A percentile compares a stretch with the other conserved stretches of the same genome.
Conservation (phyloP, 148 eudicot genomes). For the Vaccinium corymbosum region DNA sequence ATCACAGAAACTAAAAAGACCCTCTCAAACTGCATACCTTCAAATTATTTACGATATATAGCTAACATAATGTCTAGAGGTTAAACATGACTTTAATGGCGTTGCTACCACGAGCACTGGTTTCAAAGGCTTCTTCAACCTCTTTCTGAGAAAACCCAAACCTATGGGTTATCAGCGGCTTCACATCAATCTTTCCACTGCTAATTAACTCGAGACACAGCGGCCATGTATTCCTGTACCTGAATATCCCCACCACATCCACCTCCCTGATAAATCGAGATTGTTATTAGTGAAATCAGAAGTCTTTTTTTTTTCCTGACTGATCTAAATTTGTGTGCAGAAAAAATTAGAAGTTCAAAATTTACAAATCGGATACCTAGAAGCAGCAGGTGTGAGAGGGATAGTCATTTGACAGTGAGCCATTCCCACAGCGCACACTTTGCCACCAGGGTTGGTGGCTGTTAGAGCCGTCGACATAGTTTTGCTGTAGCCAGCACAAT, state of each 20-base stretch:
- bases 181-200: conserved; percentile 83
- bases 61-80: conserved; percentile 25
- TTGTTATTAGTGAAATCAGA: no score
- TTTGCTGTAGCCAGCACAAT: conserved; percentile 83
- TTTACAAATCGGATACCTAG: conserved; percentile 41
- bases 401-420: conserved; percentile 76
- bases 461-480: conserved; percentile 79
- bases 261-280: conserved; percentile 50
- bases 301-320: neutral
- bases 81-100: conserved; percentile 93
- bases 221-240: conserved; percentile 93
- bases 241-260: conserved; percentile 70
- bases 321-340: neutral
- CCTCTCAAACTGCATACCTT: no score
- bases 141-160: conserved; percentile 76
- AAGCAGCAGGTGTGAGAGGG: conserved; percentile 82
- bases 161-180: conserved; percentile 83
- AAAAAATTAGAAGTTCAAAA: no score
- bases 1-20: no score
- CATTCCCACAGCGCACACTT: conserved; percentile 86
- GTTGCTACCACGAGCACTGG: conserved; percentile 70
- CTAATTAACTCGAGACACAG: conserved; percentile 69
- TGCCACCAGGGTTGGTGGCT: conserved; percentile 75
- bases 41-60: no score
- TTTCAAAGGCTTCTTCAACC: conserved; percentile 83